These are phyloP conservation scores for Sarcomyxa edulis DNA, from an alignment of 768 basidiomycete genomes.

Conservation along the genomic window DNA sequence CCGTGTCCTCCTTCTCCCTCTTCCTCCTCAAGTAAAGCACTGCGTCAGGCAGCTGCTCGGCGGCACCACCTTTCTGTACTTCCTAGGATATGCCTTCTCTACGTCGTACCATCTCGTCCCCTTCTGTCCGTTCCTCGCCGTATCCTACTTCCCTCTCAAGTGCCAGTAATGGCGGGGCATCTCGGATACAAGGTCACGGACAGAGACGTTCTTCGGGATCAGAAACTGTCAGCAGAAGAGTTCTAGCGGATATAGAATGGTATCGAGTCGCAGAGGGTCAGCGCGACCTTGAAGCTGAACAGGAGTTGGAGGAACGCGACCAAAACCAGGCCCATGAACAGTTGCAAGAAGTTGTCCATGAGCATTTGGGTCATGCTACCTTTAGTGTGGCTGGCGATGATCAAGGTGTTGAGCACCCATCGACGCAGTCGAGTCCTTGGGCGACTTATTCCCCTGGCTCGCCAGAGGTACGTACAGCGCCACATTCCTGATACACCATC, in stretches of 20 bases:
- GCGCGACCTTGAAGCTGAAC: conserved; percentile 39
- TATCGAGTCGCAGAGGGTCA: conserved; percentile 78
- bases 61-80: conserved; percentile 18
- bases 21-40: conserved; percentile 26
- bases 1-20: conserved; percentile 25
- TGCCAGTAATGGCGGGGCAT: conserved; percentile 17
- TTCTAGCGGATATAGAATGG: conserved; percentile 86
- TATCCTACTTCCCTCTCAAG: conserved; percentile 45
- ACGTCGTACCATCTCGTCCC: conserved; percentile 70
- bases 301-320: conserved; percentile 35
- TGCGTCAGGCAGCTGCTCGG: conserved; percentile 47
- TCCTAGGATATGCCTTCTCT: conserved; percentile 59
- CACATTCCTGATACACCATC: neutral
- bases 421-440: conserved; percentile 31
- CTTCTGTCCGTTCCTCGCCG: conserved; percentile 63
- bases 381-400: conserved; percentile 28
- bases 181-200: conserved; percentile 31
- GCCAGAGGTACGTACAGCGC: conserved; percentile 30
- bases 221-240: conserved; percentile 57
- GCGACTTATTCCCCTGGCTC: conserved; percentile 18
- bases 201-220: conserved; percentile 66
- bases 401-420: conserved; percentile 33
- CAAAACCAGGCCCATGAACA: conserved; percentile 30
- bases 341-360: conserved; percentile 11
- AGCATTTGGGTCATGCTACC: conserved; percentile 22